Percentiles rank a stretch among this genome's conserved stretches.
These are phyloP conservation scores for Boletus subcaerulescens DNA, from an alignment of 768 basidiomycete species.

Conservation along the genomic window DNA sequence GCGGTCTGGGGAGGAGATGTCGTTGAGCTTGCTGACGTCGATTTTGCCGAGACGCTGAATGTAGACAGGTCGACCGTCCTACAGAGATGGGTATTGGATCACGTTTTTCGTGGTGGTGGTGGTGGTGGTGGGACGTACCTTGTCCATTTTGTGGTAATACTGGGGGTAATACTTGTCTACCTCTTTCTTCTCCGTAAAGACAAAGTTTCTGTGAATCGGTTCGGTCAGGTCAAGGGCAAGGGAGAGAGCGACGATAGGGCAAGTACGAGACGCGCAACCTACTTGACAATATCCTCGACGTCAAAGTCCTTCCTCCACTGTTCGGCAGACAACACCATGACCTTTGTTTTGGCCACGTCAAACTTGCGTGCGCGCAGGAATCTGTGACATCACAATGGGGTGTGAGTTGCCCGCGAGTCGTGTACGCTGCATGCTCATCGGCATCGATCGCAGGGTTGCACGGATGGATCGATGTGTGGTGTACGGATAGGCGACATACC, in stretches of 20 bases:
- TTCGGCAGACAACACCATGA: slow-evolving; percentile 79
- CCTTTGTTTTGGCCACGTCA: slow-evolving; percentile 75
- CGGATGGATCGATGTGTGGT: neutral
- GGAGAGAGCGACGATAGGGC: no score
- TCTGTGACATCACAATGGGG: slow-evolving; percentile 34
- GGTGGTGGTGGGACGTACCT: slow-evolving; percentile 41
- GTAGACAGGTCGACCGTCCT: slow-evolving; percentile 96
- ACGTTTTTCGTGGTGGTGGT: no score
- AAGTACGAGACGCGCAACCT: slow-evolving; percentile 24
- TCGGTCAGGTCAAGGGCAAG: no score
- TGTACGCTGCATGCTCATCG: slow-evolving; percentile 10
- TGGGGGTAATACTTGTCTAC: slow-evolving; percentile 95
- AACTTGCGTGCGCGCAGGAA: slow-evolving; percentile 94
- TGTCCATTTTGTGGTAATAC: slow-evolving; percentile 95
- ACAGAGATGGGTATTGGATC: no score
- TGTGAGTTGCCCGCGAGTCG: neutral
- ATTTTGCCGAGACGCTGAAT: slow-evolving; percentile 90
- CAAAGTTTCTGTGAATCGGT: slow-evolving; percentile 59
- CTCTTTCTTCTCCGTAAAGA: slow-evolving; percentile 76
- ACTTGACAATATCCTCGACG: slow-evolving; percentile 73
- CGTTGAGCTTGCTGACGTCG: slow-evolving; percentile 81
- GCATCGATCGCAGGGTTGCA: slow-evolving; percentile 4
- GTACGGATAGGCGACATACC: slow-evolving; percentile 37
- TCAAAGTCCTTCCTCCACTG: slow-evolving; percentile 88
- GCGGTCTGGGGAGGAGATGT: slow-evolving; percentile 79